Evolutionary conservation across 2,329 filamentous ascomycete genomes (phyloP).

Genomic region (Arthrobotrys sinensis): DNA sequence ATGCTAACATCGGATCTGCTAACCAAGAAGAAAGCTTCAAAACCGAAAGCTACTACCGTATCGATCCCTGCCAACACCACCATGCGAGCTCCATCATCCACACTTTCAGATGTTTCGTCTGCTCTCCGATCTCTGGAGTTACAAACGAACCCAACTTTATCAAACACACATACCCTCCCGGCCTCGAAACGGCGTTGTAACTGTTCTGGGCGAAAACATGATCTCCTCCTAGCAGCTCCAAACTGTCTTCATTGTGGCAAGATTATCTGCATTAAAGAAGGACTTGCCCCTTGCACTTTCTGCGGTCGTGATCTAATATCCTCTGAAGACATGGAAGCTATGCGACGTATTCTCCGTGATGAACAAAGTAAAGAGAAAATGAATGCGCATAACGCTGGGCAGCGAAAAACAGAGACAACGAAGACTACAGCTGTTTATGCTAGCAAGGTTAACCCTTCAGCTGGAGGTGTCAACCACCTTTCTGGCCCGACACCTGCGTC

Average conservation of each 20-base stretch:
- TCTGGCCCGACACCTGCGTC: slow-evolving; percentile 65
- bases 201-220: slow-evolving; percentile 89
- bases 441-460: slow-evolving; percentile 64
- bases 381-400: slow-evolving; percentile 81
- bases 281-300: slow-evolving; percentile 92
- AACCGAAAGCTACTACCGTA: slow-evolving; percentile 69
- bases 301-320: slow-evolving; percentile 83
- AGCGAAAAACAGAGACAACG: slow-evolving; percentile 73
- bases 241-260: slow-evolving; percentile 95
- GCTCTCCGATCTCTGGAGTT: slow-evolving; percentile 91
- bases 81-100: slow-evolving; percentile 85
- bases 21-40: slow-evolving; percentile 75
- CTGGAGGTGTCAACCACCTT: slow-evolving; percentile 62
- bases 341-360: slow-evolving; percentile 85
- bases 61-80: slow-evolving; percentile 80
- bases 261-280: slow-evolving; percentile 94
- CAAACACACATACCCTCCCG: slow-evolving; percentile 65
- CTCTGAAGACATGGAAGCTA: slow-evolving; percentile 81
- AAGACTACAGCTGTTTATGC: slow-evolving; percentile 66
- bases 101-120: slow-evolving; percentile 79
- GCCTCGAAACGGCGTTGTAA: slow-evolving; percentile 78
- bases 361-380: slow-evolving; percentile 90
- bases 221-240: slow-evolving; percentile 88
- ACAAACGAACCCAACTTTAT: slow-evolving; percentile 85
- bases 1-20: slow-evolving; percentile 83